Evolutionary conservation across 345 rosid species (phyloP).

Genomic region (Geranium brycei): DNA sequence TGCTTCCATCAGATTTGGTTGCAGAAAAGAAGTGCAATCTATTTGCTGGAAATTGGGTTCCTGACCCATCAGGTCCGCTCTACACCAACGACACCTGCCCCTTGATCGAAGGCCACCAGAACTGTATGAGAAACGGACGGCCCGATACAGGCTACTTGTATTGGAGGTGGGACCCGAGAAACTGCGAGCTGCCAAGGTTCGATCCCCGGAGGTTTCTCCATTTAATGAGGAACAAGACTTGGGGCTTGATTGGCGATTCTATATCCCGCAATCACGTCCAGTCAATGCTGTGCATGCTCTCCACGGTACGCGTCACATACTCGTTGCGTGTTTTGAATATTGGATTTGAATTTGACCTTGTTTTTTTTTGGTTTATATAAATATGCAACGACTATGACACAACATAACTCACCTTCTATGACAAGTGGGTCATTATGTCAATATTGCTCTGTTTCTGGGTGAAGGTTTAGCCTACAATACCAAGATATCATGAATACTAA

Average conservation of each 20-base stretch:
- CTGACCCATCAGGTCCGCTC: conserved; percentile 54
- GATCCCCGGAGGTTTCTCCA: conserved; percentile 51
- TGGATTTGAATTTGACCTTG: conserved; percentile 3
- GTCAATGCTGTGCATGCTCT: conserved; percentile 81
- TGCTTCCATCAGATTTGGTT: conserved; percentile 6
- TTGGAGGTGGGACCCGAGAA: conserved; percentile 82
- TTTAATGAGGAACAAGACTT: conserved; percentile 62
- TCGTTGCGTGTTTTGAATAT: conserved; percentile 6
- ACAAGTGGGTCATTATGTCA: too few relatives aligned
- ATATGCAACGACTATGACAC: too few relatives aligned
- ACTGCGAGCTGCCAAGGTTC: conserved; percentile 61
- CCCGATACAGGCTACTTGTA: conserved; percentile 65
- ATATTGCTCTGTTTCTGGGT: too few relatives aligned
- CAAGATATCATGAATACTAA: too few relatives aligned
- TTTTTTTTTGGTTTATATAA: background rate
- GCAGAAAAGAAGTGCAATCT: conserved; percentile 46
- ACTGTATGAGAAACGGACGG: conserved; percentile 84
- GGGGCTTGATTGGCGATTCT: conserved; percentile 88
- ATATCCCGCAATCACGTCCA: conserved; percentile 89
- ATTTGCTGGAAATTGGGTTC: conserved; percentile 72
- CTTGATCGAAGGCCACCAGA: conserved; percentile 70
- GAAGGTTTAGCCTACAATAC: too few relatives aligned
- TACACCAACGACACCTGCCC: conserved; percentile 63
- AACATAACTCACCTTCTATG: too few relatives aligned
- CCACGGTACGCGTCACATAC: conserved; percentile 26